Evolutionary conservation across 176 grass and related monocot species (phyloP).

Genomic region (Zoysia pacifica): DNA sequence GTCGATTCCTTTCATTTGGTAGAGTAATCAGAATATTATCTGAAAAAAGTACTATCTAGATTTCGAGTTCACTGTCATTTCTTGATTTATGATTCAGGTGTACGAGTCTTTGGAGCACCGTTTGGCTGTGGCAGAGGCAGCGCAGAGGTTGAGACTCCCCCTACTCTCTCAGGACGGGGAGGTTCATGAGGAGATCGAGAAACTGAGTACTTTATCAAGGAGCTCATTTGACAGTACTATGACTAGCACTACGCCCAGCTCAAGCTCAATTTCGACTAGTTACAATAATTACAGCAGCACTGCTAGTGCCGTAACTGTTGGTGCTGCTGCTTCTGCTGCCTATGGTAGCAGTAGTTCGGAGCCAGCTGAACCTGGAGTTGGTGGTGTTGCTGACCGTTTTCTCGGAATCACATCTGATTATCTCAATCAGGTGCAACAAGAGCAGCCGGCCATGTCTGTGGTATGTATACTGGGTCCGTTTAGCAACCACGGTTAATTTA

Average conservation of each 20-base stretch:
- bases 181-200: slow-evolving; percentile 82
- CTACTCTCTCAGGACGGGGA: slow-evolving; percentile 81
- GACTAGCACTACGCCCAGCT: slow-evolving; percentile 66
- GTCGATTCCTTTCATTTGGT: not conserved
- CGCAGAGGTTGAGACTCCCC: slow-evolving; percentile 88
- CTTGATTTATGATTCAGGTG: slow-evolving; percentile 51
- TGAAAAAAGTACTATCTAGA: not conserved
- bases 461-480: slow-evolving; percentile 44
- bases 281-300: slow-evolving; percentile 80
- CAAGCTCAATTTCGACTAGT: slow-evolving; percentile 58
- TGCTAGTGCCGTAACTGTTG: slow-evolving; percentile 37
- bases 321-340: not conserved
- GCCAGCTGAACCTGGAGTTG: slow-evolving; percentile 61
- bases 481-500: not conserved
- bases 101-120: slow-evolving; percentile 92
- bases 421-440: slow-evolving; percentile 89
- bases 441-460: slow-evolving; percentile 63
- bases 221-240: slow-evolving; percentile 73
- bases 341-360: slow-evolving; percentile 42
- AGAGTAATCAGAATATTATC: not conserved
- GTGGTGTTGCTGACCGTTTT: slow-evolving; percentile 76
- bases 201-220: slow-evolving; percentile 76
- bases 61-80: not conserved
- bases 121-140: slow-evolving; percentile 64
- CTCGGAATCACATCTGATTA: slow-evolving; percentile 81